Evolutionary conservation across 768 basidiomycete species (phyloP).

Genomic region (Panellus pusillus): DNA sequence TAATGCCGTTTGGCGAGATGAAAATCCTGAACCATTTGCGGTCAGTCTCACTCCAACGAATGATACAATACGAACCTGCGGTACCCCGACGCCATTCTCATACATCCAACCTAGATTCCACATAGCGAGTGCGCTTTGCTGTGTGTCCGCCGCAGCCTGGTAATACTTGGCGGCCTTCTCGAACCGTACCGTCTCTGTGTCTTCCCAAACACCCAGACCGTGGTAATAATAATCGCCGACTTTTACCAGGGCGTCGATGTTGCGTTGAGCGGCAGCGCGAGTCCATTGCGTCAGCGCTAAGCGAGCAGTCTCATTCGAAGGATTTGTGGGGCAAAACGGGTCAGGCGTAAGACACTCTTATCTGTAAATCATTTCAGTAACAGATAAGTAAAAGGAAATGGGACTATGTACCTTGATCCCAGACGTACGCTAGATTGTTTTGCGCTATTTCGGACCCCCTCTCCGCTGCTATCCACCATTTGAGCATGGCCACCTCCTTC

Average conservation of each 20-base stretch:
- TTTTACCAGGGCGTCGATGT: slow-evolving; percentile 96
- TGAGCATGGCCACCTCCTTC: slow-evolving; percentile 81
- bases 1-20: slow-evolving; percentile 96
- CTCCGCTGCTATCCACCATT: slow-evolving; percentile 96
- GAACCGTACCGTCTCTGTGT: slow-evolving; percentile 61
- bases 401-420: slow-evolving; percentile 81
- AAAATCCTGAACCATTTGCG: slow-evolving; percentile 64
- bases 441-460: slow-evolving; percentile 90
- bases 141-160: slow-evolving; percentile 90
- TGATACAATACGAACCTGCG: slow-evolving; percentile 52
- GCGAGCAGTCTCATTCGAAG: slow-evolving; percentile 79
- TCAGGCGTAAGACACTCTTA: slow-evolving; percentile 65
- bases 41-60: not conserved
- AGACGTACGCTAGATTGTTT: slow-evolving; percentile 89
- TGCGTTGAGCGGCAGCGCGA: slow-evolving; percentile 88
- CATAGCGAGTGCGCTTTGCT: slow-evolving; percentile 91
- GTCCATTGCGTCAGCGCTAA: slow-evolving; percentile 93
- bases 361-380: slow-evolving; percentile 41
- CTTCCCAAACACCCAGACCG: slow-evolving; percentile 76
- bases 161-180: slow-evolving; percentile 95
- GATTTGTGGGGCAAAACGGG: slow-evolving; percentile 66
- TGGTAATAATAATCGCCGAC: slow-evolving; percentile 98
- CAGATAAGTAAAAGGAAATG: not conserved
- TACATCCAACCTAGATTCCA: slow-evolving; percentile 99
- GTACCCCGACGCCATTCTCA: slow-evolving; percentile 91